Conservation (phyloP, 208 protist genomes). For the Leishmania guyanensis region DNA sequence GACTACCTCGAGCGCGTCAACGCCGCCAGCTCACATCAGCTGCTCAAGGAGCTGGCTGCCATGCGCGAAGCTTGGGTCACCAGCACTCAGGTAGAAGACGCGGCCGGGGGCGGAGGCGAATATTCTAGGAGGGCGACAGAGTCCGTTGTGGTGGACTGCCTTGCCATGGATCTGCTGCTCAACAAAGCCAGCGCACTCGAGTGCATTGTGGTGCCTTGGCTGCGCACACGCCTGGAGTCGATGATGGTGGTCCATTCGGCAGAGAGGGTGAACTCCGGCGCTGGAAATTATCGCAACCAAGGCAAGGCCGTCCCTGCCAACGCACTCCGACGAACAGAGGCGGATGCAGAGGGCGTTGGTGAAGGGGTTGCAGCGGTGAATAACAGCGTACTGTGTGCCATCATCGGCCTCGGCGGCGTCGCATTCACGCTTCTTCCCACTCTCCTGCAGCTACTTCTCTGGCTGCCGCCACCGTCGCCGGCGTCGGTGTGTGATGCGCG, state of each 20-base stretch:
- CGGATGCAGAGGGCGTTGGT: neutral
- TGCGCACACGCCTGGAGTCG: constrained; percentile 33
- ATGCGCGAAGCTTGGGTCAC: constrained; percentile 38
- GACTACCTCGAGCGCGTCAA: constrained; percentile 29
- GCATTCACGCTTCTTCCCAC: constrained; percentile 34
- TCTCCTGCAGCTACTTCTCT: constrained; percentile 46
- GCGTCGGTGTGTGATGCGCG: constrained; percentile 26
- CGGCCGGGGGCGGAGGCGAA: neutral
- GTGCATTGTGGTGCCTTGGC: constrained; percentile 51
- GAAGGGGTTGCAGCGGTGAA: neutral
- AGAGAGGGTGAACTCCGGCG: neutral
- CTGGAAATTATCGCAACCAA: neutral
- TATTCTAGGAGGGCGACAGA: neutral
- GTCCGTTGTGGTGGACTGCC: constrained; percentile 38
- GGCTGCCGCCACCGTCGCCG: constrained; percentile 33
- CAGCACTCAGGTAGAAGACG: neutral
- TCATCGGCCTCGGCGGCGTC: constrained; percentile 55
- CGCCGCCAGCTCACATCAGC: constrained; percentile 9
- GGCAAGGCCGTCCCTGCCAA: neutral
- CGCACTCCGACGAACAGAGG: neutral
- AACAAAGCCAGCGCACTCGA: constrained; percentile 42
- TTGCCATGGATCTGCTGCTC: constrained; percentile 62
- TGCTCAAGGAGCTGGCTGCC: constrained; percentile 33
- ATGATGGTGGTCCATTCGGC: neutral
- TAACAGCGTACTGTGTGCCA: constrained; percentile 49